These are phyloP conservation scores for Rhodotorula graminis DNA, from an alignment of 768 basidiomycete genomes.

Conservation along the genomic window DNA sequence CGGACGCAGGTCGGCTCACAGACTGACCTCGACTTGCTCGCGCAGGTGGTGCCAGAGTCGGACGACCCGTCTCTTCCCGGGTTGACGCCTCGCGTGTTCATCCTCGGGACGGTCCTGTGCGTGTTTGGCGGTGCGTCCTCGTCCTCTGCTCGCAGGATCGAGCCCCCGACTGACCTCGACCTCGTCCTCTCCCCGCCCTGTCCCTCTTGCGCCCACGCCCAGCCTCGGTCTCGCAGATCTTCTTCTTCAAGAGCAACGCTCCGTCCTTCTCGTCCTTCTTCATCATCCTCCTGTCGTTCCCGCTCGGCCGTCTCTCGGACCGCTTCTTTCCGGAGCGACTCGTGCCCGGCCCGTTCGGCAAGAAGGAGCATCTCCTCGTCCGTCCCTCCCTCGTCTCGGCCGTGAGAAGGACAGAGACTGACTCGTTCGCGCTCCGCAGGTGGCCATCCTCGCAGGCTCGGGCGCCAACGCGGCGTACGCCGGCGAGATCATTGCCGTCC, in stretches of 20 bases:
- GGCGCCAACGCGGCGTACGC: constrained; percentile 43
- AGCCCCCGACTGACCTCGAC: neutral
- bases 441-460: constrained; percentile 22
- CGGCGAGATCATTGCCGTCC: constrained; percentile 44
- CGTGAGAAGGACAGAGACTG: too few relatives aligned
- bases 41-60: constrained; percentile 40
- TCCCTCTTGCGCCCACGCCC: constrained; percentile 9
- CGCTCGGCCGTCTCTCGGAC: constrained; percentile 42
- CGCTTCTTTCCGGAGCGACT: constrained; percentile 36
- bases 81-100: constrained; percentile 41
- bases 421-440: neutral
- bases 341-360: constrained; percentile 42
- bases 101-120: constrained; percentile 37
- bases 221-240: constrained; percentile 43
- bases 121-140: constrained; percentile 26
- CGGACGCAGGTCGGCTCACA: too few relatives aligned
- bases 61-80: constrained; percentile 44
- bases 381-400: neutral
- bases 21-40: neutral
- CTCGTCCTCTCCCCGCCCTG: neutral
- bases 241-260: constrained; percentile 44
- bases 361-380: constrained; percentile 43
- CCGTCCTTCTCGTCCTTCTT: constrained; percentile 43
- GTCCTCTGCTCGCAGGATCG: neutral
- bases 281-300: constrained; percentile 42